phyloP scores from a whole-genome alignment of 257 asterid genomes.

The Solanum tarijense region DNA sequence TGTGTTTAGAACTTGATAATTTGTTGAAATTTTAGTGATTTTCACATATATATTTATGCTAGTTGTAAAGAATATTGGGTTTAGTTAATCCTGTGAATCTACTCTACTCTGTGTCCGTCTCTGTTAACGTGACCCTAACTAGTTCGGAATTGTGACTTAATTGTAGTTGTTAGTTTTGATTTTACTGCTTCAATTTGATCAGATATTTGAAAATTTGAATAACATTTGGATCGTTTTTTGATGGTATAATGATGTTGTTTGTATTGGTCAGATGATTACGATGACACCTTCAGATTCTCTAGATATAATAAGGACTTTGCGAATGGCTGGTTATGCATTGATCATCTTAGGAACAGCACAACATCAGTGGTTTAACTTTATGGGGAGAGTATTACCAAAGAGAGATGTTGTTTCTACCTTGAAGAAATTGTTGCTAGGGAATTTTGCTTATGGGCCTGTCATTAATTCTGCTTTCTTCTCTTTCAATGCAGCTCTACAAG shows the following conservation, averaged over 20 bases:
- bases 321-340: conserved; percentile 78
- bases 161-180: background rate
- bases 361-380: conserved; percentile 74
- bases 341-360: conserved; percentile 64
- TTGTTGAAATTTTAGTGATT: background rate
- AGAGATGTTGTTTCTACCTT: conserved; percentile 54
- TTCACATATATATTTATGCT: background rate
- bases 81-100: background rate
- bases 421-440: conserved; percentile 73
- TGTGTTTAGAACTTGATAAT: background rate
- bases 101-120: background rate
- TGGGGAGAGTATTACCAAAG: conserved; percentile 44
- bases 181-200: background rate
- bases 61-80: background rate
- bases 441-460: conserved; percentile 51
- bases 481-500: conserved; percentile 81
- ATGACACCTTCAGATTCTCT: conserved; percentile 41
- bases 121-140: no score
- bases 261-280: conserved; percentile 42
- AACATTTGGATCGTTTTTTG: background rate
- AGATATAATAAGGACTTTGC: conserved; percentile 48
- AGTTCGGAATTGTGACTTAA: background rate
- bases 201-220: background rate
- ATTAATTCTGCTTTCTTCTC: conserved; percentile 58
- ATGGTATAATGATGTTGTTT: background rate